Base-by-base conservation (phyloP, 1,284 basidiomycete genomes). In the Ustilago crameri region DNA sequence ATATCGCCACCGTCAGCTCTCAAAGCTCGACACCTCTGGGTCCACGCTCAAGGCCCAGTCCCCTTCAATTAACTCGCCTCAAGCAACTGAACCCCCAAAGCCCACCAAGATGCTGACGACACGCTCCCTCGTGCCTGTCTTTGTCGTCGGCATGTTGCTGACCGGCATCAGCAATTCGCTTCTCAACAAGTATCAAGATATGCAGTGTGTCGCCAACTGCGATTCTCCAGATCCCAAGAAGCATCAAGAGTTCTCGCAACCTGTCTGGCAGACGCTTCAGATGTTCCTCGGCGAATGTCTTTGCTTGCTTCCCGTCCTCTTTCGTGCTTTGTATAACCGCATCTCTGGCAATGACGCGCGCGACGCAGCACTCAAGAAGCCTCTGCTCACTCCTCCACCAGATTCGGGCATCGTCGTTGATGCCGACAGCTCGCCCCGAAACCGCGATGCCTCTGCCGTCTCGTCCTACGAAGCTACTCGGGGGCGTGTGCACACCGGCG, bases 111-210 rank as follows among this genome's bases (percentile, higher is more conserved):
- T 65, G 67, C 43, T 69, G 42, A 54, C 55, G 8, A 45, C 64
- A 43, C 53, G 56, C 22, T 69, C 71, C 5, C 54, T 64, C 38
- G 58, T 85, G 8, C 82, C 84, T 27, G 76, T 85, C 41, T 80
- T 87, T 32, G 85, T 87, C 23, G 81, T 75, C 23, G 86, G 86
- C 55, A 87, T 87, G 86, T 85, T 87, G 59, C 68, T 86, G 35
- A 85, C 86, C 7, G 86, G 86, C 35, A 86, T 83, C 51, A 54
- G 73, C 61, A 82, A 82, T 66, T 78, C 75, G 24, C 54, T 84
- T 23, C 77, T 80, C 60, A 73, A 63, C 27, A 84, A 83, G 61
- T 84, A 74, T 50, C 83, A 84, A 52, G 84, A 85, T 52, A 83
- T 84, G 82, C 84, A 84, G 48, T 85, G 84, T 52, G 82, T 84